phyloP scores from a whole-genome alignment of 2,329 filamentous ascomycete species.

The Cytospora leucostoma region DNA sequence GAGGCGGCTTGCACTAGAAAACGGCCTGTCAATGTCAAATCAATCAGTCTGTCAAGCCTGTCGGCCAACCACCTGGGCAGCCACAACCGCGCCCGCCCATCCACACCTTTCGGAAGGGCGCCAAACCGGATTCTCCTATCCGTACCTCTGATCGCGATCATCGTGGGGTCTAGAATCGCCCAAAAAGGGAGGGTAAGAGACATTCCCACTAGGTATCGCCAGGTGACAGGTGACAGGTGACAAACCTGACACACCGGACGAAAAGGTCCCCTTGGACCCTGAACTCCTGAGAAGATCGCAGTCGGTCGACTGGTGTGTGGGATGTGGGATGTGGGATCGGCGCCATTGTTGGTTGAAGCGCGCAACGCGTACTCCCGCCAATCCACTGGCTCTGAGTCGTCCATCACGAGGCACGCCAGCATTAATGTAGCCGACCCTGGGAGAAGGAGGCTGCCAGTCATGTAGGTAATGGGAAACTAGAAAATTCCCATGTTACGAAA shows the following conservation, averaged over 20 bases:
- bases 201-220: background rate
- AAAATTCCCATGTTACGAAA: background rate
- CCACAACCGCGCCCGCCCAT: background rate
- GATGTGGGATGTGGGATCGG: constrained; percentile 15
- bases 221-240: constrained; percentile 2
- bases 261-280: background rate
- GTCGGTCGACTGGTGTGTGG: background rate
- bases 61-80: background rate
- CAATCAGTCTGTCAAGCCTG: too few relatives aligned
- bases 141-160: background rate
- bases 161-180: background rate
- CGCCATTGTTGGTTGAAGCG: constrained; percentile 13
- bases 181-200: background rate
- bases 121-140: background rate
- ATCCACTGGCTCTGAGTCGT: constrained; percentile 12
- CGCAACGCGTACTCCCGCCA: constrained; percentile 3
- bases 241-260: background rate
- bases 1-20: too few relatives aligned
- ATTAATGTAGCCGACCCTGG: constrained; percentile 9
- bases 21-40: background rate
- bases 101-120: background rate
- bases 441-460: background rate
- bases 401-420: constrained; percentile 15
- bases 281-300: background rate
- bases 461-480: background rate